A percentile compares a stretch with the other conserved stretches of the same genome.
phyloP scores from a whole-genome alignment of 192 early-diverging fungal genomes.

The Gigaspora rosea region DNA sequence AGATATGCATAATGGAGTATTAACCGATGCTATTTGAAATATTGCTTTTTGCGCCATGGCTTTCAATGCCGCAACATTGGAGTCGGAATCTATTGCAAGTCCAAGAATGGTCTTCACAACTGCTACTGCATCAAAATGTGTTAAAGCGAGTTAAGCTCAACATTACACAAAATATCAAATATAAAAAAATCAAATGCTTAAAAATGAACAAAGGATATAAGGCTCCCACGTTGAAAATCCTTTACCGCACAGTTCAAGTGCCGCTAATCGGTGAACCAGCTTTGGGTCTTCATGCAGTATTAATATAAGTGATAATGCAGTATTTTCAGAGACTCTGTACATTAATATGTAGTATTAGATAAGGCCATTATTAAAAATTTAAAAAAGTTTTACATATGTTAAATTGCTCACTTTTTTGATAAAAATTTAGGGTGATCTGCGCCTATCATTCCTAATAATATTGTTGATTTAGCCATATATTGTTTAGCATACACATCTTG shows the following conservation, averaged over 20 bases:
- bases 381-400: background rate
- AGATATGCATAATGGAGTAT: constrained; percentile 67
- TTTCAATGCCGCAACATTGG: constrained; percentile 44
- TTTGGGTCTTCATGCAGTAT: constrained; percentile 61
- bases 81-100: constrained; percentile 49
- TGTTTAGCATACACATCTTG: constrained; percentile 43
- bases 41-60: constrained; percentile 69
- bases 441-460: constrained; percentile 79
- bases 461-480: constrained; percentile 61
- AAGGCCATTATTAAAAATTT: background rate
- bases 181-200: background rate
- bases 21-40: constrained; percentile 66
- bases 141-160: constrained; percentile 16
- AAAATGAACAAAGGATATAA: constrained; percentile 43
- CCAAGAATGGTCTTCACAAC: constrained; percentile 64
- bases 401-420: constrained; percentile 38
- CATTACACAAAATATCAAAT: background rate
- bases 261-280: constrained; percentile 54
- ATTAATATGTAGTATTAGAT: background rate
- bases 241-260: constrained; percentile 71
- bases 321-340: constrained; percentile 53
- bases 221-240: constrained; percentile 79
- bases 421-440: constrained; percentile 57
- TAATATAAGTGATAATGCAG: constrained; percentile 67
- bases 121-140: constrained; percentile 58